phyloP scores from a whole-genome alignment of 129 eudicot species.

The Artemisia argyi region DNA sequence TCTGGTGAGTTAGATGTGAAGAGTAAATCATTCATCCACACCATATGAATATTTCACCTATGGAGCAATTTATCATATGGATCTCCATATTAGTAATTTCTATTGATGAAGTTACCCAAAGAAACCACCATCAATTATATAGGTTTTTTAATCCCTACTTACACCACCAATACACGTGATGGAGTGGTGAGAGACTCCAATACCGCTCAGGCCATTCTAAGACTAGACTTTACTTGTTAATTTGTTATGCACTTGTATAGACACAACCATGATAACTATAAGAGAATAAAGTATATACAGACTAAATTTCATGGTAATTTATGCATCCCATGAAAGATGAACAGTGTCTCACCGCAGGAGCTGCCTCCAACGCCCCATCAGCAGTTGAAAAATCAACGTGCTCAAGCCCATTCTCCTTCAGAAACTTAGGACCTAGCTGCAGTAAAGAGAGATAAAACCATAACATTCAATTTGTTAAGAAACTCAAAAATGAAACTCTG shows the following conservation, averaged over 20 bases:
- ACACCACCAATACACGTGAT: no score
- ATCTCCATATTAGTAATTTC: no score
- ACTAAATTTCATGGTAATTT: slow-evolving; percentile 3
- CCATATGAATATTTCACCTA: background rate
- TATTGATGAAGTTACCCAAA: background rate
- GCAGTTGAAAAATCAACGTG: slow-evolving; percentile 92
- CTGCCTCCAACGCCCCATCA: slow-evolving; percentile 98
- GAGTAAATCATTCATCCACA: background rate
- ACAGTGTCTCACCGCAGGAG: slow-evolving; percentile 84
- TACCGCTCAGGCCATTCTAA: no score
- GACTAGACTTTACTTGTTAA: no score
- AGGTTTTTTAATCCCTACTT: no score
- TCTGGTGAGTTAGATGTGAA: background rate
- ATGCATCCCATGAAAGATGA: slow-evolving; percentile 11
- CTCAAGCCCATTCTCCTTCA: slow-evolving; percentile 85
- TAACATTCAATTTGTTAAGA: background rate
- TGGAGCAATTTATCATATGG: background rate
- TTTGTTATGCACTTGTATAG: background rate
- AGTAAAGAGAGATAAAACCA: slow-evolving; percentile 5
- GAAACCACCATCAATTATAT: background rate
- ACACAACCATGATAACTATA: slow-evolving; percentile 6
- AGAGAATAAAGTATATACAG: background rate
- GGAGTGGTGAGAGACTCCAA: no score
- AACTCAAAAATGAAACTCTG: background rate
- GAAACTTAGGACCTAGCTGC: slow-evolving; percentile 56